Evolutionary conservation across 2,329 filamentous ascomycete species (phyloP), one percentile per base, ranked within the genome.

Genomic region (Phaeosphaeria sp.): DNA sequence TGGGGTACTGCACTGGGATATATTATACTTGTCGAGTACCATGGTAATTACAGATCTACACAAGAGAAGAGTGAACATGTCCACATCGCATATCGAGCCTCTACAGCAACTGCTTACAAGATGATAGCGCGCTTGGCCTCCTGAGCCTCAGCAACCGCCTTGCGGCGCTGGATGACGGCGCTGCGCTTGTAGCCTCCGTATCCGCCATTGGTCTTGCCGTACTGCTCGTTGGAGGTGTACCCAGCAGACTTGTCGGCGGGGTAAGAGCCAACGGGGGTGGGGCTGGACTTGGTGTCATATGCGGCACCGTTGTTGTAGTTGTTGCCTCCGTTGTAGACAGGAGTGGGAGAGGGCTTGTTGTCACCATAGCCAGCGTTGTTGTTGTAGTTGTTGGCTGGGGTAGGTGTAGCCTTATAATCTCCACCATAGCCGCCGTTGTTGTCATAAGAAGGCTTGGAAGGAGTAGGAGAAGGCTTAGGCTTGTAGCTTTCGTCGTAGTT

Each of bases 111-210:
- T 36, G 40, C n/a, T 46, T 46, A 46, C 44, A 46, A 46, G 24
- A 46, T 11, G 17, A 46, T 46, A 18, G 24, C 44, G 24, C 44
- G 44, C 24, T 46, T 46, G 24, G n/a, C 44, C 21, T 22, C 15
- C 24, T 46, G 44, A 5, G 18, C 44, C 44, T 46, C 49, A 43
- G 42, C 40, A 39, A 22, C 52, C n/a, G 60, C 58, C 46, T 61
- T 64, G 49, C 67, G 63, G 51, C 66, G 66, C 59, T 66, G 54
- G 22, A 68, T 57, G 49, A 71, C 56, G 51, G 63, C 66, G 53
- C 66, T 59, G 44, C 67, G 66, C 59, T 65, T 68, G 24, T n/a
- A n/a, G n/a, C n/a, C n/a, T n/a, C 60, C 52, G 43, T 65, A 69
- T n/a, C 63, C 64, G 27, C 46, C 24, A 21, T n/a, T 50, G 48